Evolutionary conservation across 108 stramenopile species (phyloP).

Genomic region (Schizochytrium sp.): DNA sequence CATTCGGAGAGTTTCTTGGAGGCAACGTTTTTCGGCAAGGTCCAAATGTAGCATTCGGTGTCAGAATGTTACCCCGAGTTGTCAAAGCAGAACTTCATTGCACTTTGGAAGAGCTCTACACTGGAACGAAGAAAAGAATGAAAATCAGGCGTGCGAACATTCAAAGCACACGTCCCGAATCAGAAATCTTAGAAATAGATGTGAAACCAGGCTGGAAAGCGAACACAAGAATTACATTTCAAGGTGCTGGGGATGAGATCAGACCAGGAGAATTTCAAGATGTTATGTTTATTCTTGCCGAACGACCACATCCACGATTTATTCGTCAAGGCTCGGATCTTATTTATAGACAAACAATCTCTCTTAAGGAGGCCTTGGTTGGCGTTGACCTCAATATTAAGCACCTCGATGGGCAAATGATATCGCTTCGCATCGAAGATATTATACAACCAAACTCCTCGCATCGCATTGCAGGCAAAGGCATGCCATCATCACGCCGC

Average conservation of each 20-base stretch:
- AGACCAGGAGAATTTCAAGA: constrained; percentile 91
- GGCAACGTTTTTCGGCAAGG: neutral
- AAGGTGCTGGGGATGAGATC: constrained; percentile 90
- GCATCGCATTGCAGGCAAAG: constrained; percentile 87
- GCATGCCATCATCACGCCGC: constrained; percentile 93
- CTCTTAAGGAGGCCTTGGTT: constrained; percentile 90
- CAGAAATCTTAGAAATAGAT: constrained; percentile 87
- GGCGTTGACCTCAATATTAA: constrained; percentile 82
- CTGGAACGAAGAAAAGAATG: constrained; percentile 93
- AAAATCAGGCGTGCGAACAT: constrained; percentile 85
- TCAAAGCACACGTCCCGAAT: constrained; percentile 69
- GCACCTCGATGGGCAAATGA: constrained; percentile 77
- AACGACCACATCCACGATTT: constrained; percentile 91
- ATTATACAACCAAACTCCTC: constrained; percentile 88
- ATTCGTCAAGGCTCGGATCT: constrained; percentile 93
- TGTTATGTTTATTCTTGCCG: constrained; percentile 93
- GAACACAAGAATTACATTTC: constrained; percentile 91
- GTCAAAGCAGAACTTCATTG: constrained; percentile 80
- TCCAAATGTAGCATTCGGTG: neutral
- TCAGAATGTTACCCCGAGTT: constrained; percentile 52
- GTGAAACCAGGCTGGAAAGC: constrained; percentile 95
- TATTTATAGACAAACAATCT: constrained; percentile 83
- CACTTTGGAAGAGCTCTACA: constrained; percentile 92
- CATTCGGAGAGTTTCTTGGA: constrained; percentile 56
- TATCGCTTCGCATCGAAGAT: constrained; percentile 79